A percentile compares a stretch with the other conserved stretches of the same genome.
These are phyloP conservation scores for Gentiana straminea DNA, from an alignment of 257 asterid genomes.

Conservation along the genomic window DNA sequence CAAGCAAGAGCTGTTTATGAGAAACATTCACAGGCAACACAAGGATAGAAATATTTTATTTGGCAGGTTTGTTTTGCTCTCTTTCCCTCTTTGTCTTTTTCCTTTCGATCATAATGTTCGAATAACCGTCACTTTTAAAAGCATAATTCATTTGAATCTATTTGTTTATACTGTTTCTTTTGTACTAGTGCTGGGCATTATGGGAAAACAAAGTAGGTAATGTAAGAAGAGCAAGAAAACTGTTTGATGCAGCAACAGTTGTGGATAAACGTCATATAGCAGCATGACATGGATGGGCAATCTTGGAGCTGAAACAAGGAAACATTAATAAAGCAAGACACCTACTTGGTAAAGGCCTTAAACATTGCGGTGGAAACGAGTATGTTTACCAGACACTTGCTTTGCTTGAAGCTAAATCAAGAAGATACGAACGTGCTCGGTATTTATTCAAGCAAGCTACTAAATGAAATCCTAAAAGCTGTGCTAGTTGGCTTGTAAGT, in stretches of 20 bases:
- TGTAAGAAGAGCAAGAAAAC: conserved; percentile 64
- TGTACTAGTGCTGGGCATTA: conserved; percentile 94
- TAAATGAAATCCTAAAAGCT: conserved; percentile 77
- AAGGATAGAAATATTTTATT: conserved; percentile 91
- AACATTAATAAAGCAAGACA: conserved; percentile 70
- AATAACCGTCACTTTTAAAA: conserved; percentile 1
- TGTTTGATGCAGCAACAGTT: conserved; percentile 93
- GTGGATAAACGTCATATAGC: conserved; percentile 88
- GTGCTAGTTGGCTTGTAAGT: conserved; percentile 99
- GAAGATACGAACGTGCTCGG: conserved; percentile 68
- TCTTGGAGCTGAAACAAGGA: conserved; percentile 78
- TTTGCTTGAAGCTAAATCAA: conserved; percentile 77
- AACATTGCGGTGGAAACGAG: conserved; percentile 86
- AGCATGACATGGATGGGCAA: conserved; percentile 99
- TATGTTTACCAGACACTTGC: conserved; percentile 91
- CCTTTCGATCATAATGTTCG: too few species aligned
- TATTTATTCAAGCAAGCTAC: conserved; percentile 87
- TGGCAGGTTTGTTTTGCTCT: conserved; percentile 70
- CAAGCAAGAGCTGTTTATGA: conserved; percentile 90
- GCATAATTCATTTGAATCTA: conserved; percentile 13
- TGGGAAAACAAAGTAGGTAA: conserved; percentile 84
- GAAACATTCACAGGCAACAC: conserved; percentile 93
- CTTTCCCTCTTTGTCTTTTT: neutral
- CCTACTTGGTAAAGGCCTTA: conserved; percentile 88
- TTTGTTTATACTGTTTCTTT: too few species aligned